Conservation (phyloP, 1,284 basidiomycete species). For the Somion occarium region DNA sequence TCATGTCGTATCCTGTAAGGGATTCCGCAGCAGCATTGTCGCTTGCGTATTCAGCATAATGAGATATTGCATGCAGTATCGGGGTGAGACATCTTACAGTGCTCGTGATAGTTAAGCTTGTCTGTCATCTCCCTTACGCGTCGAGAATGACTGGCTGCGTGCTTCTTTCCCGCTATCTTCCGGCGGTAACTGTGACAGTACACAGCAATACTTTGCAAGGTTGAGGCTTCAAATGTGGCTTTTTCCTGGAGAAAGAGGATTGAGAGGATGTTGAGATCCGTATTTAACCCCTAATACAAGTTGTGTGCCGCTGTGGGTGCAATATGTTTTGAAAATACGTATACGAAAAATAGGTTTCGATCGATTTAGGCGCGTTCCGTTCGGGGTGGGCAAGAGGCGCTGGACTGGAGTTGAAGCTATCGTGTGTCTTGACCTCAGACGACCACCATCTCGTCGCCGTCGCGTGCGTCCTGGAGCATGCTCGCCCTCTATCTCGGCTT, state of each 20-base stretch:
- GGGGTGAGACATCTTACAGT: no score
- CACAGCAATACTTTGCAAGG: not conserved
- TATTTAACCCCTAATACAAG: no score
- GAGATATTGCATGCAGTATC: no score
- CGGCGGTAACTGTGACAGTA: not conserved
- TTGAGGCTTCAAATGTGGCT: not conserved
- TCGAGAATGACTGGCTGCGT: no score
- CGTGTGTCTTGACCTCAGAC: not conserved
- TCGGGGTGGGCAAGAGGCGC: no score
- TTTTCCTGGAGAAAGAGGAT: not conserved
- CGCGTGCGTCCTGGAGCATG: conserved; percentile 11
- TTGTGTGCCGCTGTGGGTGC: not conserved
- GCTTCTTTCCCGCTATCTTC: not conserved
- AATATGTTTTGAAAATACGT: not conserved
- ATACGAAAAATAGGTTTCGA: not conserved
- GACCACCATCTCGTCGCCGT: conserved; percentile 3
- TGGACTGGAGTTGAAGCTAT: no score
- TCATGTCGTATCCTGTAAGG: no score
- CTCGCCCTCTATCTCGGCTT: conserved; percentile 11
- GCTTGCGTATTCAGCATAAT: no score
- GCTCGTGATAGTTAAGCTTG: no score
- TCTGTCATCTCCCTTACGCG: no score
- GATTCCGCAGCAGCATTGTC: no score
- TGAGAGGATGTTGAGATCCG: no score
- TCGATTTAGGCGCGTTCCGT: not conserved